Percentiles rank a stretch among this genome's conserved stretches.
These are phyloP conservation scores for Caryopteris hybrid DNA, from an alignment of 305 asterid genomes.

Conservation along the genomic window DNA sequence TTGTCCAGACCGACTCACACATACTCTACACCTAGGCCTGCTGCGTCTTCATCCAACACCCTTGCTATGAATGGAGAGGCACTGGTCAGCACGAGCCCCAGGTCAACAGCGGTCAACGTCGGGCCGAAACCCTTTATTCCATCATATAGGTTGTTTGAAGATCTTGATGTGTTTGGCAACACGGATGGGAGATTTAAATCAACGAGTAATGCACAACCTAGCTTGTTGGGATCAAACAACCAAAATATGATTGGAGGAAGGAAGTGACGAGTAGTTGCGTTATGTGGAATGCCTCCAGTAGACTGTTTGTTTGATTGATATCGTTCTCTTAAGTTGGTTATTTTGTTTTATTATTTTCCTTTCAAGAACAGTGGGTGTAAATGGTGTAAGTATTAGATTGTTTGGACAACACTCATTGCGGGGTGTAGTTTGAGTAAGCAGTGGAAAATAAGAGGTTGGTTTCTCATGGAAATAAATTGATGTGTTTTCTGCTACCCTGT, in stretches of 20 bases:
- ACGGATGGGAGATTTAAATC: constrained; percentile 42
- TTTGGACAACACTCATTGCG: constrained; percentile 18
- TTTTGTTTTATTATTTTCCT: not conserved
- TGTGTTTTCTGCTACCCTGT: not conserved
- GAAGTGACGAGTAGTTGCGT: constrained; percentile 27
- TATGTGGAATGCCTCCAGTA: not conserved
- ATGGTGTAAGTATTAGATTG: constrained; percentile 31
- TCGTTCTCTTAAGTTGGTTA: not conserved
- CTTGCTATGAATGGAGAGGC: constrained; percentile 35
- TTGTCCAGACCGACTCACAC: constrained; percentile 30
- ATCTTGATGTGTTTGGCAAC: constrained; percentile 76
- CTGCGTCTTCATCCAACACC: not conserved
- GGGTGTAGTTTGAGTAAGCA: constrained; percentile 3
- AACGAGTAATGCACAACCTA: constrained; percentile 36
- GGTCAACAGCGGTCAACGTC: constrained; percentile 22
- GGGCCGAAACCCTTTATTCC: constrained; percentile 84
- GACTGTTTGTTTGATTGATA: constrained; percentile 4
- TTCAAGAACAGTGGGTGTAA: constrained; percentile 10
- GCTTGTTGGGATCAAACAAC: constrained; percentile 48
- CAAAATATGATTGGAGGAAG: constrained; percentile 56
- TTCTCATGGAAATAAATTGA: not conserved
- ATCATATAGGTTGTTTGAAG: constrained; percentile 85
- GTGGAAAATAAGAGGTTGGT: constrained; percentile 7
- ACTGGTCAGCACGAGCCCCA: constrained; percentile 18
- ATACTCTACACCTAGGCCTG: constrained; percentile 30